Evolutionary conservation across 108 stramenopile genomes (phyloP).

Genomic region (Craspedostauros australis): DNA sequence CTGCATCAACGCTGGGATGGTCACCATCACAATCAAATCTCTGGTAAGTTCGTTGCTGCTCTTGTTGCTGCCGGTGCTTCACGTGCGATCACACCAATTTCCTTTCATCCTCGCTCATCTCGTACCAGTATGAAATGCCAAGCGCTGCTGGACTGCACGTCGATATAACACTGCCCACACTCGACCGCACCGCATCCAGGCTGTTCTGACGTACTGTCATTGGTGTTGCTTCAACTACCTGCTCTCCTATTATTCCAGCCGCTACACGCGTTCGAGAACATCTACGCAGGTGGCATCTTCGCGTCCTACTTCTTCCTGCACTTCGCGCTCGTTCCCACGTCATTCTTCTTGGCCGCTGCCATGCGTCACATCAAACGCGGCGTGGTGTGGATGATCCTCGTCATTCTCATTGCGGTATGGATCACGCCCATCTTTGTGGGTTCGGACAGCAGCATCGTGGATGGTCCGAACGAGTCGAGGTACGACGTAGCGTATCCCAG

Average conservation of each 20-base stretch:
- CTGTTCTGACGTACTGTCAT: too few relatives aligned
- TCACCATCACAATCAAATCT: conserved; percentile 21
- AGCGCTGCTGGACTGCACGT: too few relatives aligned
- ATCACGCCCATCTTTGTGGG: conserved; percentile 12
- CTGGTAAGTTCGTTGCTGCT: too few relatives aligned
- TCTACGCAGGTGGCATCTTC: conserved; percentile 31
- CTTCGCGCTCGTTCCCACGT: conserved; percentile 25
- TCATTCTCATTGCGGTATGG: conserved; percentile 17
- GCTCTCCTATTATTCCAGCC: too few relatives aligned
- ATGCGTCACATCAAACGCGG: conserved; percentile 29
- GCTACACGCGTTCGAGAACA: conserved; percentile 22
- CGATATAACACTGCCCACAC: too few relatives aligned
- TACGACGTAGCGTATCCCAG: background rate
- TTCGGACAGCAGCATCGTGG: background rate
- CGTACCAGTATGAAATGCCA: too few relatives aligned
- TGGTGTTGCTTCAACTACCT: too few relatives aligned
- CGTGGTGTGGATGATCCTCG: conserved; percentile 15
- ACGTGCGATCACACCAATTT: too few relatives aligned
- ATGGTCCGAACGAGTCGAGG: background rate
- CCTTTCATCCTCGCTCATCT: too few relatives aligned
- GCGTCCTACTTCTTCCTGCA: conserved; percentile 36
- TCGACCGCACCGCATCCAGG: too few relatives aligned
- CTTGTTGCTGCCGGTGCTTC: too few relatives aligned
- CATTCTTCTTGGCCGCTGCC: conserved; percentile 39
- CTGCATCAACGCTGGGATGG: conserved; percentile 29